Base-by-base conservation (phyloP, 352 stramenopile species). In the Phytophthora palmivora region DNA sequence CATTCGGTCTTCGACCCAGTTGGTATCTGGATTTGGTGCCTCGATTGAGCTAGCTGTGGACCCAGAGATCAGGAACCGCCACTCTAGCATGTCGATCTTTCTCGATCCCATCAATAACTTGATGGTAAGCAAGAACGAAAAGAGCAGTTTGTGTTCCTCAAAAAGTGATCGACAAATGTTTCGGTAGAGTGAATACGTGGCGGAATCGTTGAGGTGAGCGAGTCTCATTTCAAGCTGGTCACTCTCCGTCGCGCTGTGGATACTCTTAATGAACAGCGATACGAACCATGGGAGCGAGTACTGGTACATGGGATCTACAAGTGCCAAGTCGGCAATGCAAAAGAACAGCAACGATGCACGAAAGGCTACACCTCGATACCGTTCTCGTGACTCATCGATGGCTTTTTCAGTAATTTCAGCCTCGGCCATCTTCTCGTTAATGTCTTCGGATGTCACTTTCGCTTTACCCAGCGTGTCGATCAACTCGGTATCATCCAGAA, bases 271-370 rank as follows among this genome's bases (percentile, higher is more conserved):
- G 55, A 98, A 98, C 4, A 98, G 67, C 1, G 81, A 80, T 12
- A 95, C 86, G 62, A 98, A 98, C 92, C 91, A 98, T 47, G 95
- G 88, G 22, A 98, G 67, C 18, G 86, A 97, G 59, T 98, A 98
- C 76, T 98, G 92, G 69, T 97, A 98, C 89, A 98, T 97, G 0
- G 92, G 92, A 50, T 98, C 92, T 4, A 98, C 91, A 4, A 95
- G 72, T 15, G 85, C 84, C 34, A 98, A 68, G 57, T 98, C 92
- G 8, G 89, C 77, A 41, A 98, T 97, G 53, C 89, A 97, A 63
- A 98, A 98, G 71, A 97, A 98, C 3, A 98, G 58, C 19, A 98
- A 68, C 15, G 93, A 92, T 0, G 92, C 91, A 14, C 91, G 89
- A 59, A 91, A 97, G 2, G 93, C 92, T 4, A 98, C 91, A 4